Conservation (phyloP, 805 yeast species). For the Monosporozyma solicola region DNA sequence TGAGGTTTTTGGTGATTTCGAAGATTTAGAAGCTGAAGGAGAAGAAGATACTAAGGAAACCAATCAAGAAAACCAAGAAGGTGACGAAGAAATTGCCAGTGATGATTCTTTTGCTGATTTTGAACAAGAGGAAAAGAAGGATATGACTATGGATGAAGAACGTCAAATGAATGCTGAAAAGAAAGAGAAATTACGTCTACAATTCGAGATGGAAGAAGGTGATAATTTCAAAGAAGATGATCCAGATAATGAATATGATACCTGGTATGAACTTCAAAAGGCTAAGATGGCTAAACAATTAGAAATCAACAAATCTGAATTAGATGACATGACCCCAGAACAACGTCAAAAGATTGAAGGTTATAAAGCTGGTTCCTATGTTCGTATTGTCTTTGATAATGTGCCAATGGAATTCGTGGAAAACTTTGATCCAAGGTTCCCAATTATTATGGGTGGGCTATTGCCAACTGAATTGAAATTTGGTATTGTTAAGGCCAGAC, state of each 20-base stretch:
- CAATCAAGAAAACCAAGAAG: slow-evolving; percentile 5
- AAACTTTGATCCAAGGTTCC: slow-evolving; percentile 76
- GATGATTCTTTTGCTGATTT: slow-evolving; percentile 34
- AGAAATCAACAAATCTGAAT: slow-evolving; percentile 82
- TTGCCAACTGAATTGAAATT: slow-evolving; percentile 85
- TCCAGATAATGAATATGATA: slow-evolving; percentile 78
- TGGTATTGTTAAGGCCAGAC: slow-evolving; percentile 86
- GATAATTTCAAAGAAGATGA: slow-evolving; percentile 70
- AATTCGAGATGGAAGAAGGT: slow-evolving; percentile 65
- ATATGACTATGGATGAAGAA: slow-evolving; percentile 57
- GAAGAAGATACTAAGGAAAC: slow-evolving; percentile 6
- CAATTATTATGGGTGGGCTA: slow-evolving; percentile 84
- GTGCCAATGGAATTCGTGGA: slow-evolving; percentile 88
- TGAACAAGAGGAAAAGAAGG: slow-evolving; percentile 33
- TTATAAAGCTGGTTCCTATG: slow-evolving; percentile 86
- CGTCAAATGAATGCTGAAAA: slow-evolving; percentile 77
- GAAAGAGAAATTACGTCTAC: slow-evolving; percentile 80
- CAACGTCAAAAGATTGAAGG: slow-evolving; percentile 83
- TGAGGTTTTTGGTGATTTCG: slow-evolving; percentile 49
- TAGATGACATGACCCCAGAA: slow-evolving; percentile 63
- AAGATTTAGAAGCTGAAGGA: slow-evolving; percentile 33
- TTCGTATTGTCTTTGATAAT: slow-evolving; percentile 71
- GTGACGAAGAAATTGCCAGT: slow-evolving; percentile 22
- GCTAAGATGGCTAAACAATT: slow-evolving; percentile 94
- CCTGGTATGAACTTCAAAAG: slow-evolving; percentile 97